Base-by-base conservation (phyloP, 345 rosid species). In the Arabidopsis suecica region DNA sequence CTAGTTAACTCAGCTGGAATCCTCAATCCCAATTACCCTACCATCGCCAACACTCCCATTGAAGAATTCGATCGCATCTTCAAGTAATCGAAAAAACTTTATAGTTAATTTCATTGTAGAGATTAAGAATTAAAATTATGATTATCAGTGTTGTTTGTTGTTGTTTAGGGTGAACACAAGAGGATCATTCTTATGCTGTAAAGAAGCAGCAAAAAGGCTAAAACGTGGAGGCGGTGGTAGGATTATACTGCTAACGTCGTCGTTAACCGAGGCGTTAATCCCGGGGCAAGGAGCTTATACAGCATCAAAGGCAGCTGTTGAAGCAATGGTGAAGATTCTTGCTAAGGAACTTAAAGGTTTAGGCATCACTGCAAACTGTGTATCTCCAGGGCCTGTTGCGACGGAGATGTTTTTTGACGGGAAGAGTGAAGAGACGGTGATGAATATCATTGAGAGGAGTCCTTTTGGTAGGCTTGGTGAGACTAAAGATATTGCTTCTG, bases 1-100 rank as follows among this genome's bases (percentile, higher is more conserved):
- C 86, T 86, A 14, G 84, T 87, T 22, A 81, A 82, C 79, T 82
- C 83, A n/a, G 96, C 95, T 18, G 96, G 96, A 0, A 63, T 88
- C 48, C 0, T 66, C 72, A 83, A 86, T 79, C 78, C 85, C 2
- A 86, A 83, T 53, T 87, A 79, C 49, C 94, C 96, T 3, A 45
- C 81, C 47, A 61, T 88, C 50, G 88, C 88, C 61, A 48, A 87
- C 13, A 90, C 96, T 48, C 22, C 86, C 53, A 11, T 78, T 41
- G 93, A 87, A 18, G 93, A 83, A 49, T 93, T 84, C 78, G 96
- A 93, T 61, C 67, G 79, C 56, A 79, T 68, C 38, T 79, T 79
- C 71, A 74, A 58, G 78, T 74, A 47, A 6, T 50, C 5, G 18
- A 18, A 49, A 5, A 49, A 49, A 20, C 55, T 41, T 11, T 28